phyloP scores from a whole-genome alignment of 441 rosid genomes.

The Gossypium lobatum region DNA sequence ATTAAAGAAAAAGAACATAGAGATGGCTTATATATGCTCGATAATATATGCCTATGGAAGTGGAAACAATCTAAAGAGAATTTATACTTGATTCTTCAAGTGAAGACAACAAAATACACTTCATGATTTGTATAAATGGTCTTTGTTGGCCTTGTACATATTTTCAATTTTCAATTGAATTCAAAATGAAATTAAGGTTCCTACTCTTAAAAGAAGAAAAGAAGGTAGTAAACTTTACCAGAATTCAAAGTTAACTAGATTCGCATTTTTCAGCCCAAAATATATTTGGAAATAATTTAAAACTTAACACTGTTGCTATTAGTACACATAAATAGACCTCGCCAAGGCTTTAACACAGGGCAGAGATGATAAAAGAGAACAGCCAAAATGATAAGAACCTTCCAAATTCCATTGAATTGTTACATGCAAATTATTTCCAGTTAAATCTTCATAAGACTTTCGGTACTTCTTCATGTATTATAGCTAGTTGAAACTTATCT shows the following conservation, averaged over 20 bases:
- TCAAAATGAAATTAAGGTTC: background rate
- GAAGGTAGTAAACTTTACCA: background rate
- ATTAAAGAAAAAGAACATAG: background rate
- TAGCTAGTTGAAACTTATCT: background rate
- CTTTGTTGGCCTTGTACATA: no score
- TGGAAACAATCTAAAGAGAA: background rate
- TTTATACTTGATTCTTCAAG: background rate
- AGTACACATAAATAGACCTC: background rate
- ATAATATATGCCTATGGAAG: background rate
- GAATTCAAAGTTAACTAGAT: background rate
- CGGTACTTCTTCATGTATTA: background rate
- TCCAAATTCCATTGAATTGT: background rate
- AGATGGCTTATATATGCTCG: background rate
- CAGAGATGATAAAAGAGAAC: background rate
- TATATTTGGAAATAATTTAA: background rate
- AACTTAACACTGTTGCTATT: background rate
- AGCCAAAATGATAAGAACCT: background rate
- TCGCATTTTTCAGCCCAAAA: background rate
- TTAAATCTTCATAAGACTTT: background rate
- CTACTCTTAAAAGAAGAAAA: background rate
- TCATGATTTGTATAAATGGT: no score
- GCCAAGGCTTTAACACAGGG: no score
- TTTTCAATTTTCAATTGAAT: background rate
- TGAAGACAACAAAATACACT: background rate
- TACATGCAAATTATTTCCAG: background rate